Evolutionary conservation across 108 stramenopile genomes (phyloP).

Genomic region (Asterionellopsis glacialis): DNA sequence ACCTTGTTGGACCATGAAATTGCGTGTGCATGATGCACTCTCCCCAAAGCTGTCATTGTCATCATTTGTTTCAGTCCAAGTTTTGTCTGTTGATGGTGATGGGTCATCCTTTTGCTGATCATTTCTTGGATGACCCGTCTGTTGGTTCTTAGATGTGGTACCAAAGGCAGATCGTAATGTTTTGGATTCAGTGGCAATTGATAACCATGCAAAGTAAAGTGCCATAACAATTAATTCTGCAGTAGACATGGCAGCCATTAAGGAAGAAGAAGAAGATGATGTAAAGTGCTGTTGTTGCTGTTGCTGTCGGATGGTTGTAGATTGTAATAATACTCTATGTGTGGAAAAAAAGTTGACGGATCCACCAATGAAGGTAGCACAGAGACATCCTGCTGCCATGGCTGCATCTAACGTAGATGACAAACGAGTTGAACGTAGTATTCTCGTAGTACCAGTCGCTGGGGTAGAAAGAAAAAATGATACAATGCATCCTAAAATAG

Average conservation of each 20-base stretch:
- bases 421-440: not conserved
- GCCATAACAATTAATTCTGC: slow-evolving; percentile 79
- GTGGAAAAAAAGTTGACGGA: slow-evolving; percentile 71
- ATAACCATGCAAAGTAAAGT: slow-evolving; percentile 56
- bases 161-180: slow-evolving; percentile 7
- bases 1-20: no score
- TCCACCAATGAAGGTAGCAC: slow-evolving; percentile 71
- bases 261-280: slow-evolving; percentile 6
- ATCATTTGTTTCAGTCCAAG: no score
- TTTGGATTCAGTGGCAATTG: slow-evolving; percentile 36
- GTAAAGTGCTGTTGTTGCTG: not conserved
- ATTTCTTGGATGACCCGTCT: no score
- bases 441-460: slow-evolving; percentile 4
- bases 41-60: no score
- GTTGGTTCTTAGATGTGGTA: no score
- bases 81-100: no score
- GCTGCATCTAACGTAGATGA: slow-evolving; percentile 18
- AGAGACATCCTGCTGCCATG: slow-evolving; percentile 57
- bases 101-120: no score
- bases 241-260: slow-evolving; percentile 63
- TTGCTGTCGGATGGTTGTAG: not conserved
- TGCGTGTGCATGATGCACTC: no score
- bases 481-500: slow-evolving; percentile 50
- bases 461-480: slow-evolving; percentile 24
- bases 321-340: slow-evolving; percentile 30